Percentiles rank a stretch among this genome's conserved stretches.
phyloP scores from a whole-genome alignment of 2,329 filamentous ascomycete genomes.

The Nigrospora sphaerica region DNA sequence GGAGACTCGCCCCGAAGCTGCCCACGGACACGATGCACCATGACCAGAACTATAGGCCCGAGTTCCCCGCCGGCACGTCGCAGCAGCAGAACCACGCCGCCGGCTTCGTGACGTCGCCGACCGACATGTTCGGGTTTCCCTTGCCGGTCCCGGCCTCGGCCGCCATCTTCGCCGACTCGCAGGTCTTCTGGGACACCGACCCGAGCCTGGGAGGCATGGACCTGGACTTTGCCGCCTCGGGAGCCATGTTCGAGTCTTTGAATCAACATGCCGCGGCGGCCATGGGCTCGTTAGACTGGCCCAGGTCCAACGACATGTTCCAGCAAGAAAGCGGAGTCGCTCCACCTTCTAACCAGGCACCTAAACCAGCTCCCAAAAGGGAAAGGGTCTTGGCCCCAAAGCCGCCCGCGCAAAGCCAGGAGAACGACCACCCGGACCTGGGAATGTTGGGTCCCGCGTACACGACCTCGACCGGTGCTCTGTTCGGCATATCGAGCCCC shows the following conservation, averaged over 20 bases:
- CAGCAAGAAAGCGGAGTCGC: conserved; percentile 33
- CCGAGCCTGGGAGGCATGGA: conserved; percentile 48
- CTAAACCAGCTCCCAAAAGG: conserved; percentile 28
- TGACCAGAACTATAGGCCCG: conserved; percentile 47
- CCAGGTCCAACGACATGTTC: conserved; percentile 46
- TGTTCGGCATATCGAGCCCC: conserved; percentile 40
- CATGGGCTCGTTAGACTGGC: conserved; percentile 51
- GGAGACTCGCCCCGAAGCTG: conserved; percentile 46
- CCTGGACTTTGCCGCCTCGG: conserved; percentile 45
- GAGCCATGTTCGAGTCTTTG: conserved; percentile 34
- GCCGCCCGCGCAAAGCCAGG: conserved; percentile 31
- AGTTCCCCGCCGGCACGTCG: conserved; percentile 41
- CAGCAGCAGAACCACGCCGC: conserved; percentile 42
- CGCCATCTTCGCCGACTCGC: conserved; percentile 33
- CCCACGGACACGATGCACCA: conserved; percentile 44
- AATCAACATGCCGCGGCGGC: conserved; percentile 34
- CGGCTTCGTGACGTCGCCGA: conserved; percentile 36
- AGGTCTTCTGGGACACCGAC: conserved; percentile 50
- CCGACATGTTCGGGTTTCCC: conserved; percentile 53
- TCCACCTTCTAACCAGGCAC: conserved; percentile 27
- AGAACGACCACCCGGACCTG: conserved; percentile 27
- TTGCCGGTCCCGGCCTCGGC: conserved; percentile 49
- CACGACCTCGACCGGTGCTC: conserved; percentile 37
- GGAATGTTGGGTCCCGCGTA: conserved; percentile 34
- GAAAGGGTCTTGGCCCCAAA: conserved; percentile 45